phyloP scores from a whole-genome alignment of 202 grass and related monocot species.

The Thinopyrum obtusiflorum region DNA sequence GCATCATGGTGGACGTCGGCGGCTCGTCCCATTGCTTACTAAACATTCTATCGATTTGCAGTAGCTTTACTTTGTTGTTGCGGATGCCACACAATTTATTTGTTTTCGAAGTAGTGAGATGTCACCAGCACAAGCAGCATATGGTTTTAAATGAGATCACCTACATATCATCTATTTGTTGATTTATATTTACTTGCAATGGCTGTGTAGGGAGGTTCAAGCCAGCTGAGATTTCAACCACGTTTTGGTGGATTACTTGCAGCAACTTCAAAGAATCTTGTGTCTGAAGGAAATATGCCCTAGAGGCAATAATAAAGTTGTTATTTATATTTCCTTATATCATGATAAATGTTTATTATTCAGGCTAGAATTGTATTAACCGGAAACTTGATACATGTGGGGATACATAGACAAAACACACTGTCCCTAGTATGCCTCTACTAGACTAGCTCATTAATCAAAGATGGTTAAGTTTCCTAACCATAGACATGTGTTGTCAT shows the following conservation, averaged over 20 bases:
- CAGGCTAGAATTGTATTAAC: too few relatives aligned
- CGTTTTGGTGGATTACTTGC: constrained; percentile 46
- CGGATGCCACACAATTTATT: background rate
- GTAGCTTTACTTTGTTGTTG: background rate
- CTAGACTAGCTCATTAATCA: too few relatives aligned
- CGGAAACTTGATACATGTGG: too few relatives aligned
- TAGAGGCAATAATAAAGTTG: too few relatives aligned
- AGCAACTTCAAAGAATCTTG: constrained; percentile 48
- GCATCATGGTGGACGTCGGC: too few relatives aligned
- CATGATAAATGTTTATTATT: too few relatives aligned
- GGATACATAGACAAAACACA: too few relatives aligned
- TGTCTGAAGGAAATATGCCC: constrained; percentile 22
- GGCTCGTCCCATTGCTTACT: background rate
- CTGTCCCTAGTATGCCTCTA: too few relatives aligned
- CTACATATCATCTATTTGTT: background rate
- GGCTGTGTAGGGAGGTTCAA: constrained; percentile 48
- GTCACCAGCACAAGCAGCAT: background rate
- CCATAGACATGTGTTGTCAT: too few relatives aligned
- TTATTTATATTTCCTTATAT: too few relatives aligned
- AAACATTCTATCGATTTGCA: background rate
- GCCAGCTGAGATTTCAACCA: constrained; percentile 64
- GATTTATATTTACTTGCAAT: constrained; percentile 28
- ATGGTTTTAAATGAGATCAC: constrained; percentile 1
- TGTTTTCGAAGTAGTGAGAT: background rate
- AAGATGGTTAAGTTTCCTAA: too few relatives aligned